Percentiles rank a stretch among this genome's conserved stretches.
phyloP scores from a whole-genome alignment of 768 basidiomycete species.

The Ramaria sp. region DNA sequence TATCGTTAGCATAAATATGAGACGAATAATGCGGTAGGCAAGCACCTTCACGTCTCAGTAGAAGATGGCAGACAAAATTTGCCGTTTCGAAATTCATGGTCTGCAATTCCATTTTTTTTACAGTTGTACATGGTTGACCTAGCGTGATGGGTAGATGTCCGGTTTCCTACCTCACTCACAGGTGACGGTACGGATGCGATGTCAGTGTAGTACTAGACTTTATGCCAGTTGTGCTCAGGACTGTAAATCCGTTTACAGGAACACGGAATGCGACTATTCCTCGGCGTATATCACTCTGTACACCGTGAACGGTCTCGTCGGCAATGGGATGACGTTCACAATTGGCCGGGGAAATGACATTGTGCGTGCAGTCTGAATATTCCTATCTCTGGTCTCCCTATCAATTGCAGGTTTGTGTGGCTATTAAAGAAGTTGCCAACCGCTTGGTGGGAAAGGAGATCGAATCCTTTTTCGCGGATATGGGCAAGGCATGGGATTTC shows the following conservation, averaged over 20 bases:
- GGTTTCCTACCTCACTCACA: slow-evolving; percentile 87
- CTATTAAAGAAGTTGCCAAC: slow-evolving; percentile 68
- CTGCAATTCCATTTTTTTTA: slow-evolving; percentile 10
- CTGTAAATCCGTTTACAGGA: slow-evolving; percentile 36
- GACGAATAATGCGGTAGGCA: not conserved
- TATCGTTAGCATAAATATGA: not conserved
- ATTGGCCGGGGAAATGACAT: slow-evolving; percentile 94
- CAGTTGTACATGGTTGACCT: not conserved
- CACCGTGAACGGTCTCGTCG: slow-evolving; percentile 59
- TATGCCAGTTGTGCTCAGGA: not conserved
- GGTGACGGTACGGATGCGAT: slow-evolving; percentile 94
- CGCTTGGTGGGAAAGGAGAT: slow-evolving; percentile 74
- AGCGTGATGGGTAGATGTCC: slow-evolving; percentile 47
- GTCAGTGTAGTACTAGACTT: slow-evolving; percentile 27
- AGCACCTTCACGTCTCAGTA: not conserved
- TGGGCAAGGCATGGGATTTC: slow-evolving; percentile 87
- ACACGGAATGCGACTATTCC: slow-evolving; percentile 92
- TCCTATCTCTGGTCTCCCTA: not conserved
- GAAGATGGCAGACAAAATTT: slow-evolving; percentile 33
- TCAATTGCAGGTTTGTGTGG: slow-evolving; percentile 56
- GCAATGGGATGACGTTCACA: slow-evolving; percentile 93
- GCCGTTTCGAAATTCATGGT: slow-evolving; percentile 50
- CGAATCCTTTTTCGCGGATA: slow-evolving; percentile 74
- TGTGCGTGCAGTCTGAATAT: slow-evolving; percentile 24
- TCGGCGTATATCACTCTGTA: slow-evolving; percentile 79